Base-by-base conservation (phyloP, 2,329 filamentous ascomycete genomes). In the Sporothrix humicola region DNA sequence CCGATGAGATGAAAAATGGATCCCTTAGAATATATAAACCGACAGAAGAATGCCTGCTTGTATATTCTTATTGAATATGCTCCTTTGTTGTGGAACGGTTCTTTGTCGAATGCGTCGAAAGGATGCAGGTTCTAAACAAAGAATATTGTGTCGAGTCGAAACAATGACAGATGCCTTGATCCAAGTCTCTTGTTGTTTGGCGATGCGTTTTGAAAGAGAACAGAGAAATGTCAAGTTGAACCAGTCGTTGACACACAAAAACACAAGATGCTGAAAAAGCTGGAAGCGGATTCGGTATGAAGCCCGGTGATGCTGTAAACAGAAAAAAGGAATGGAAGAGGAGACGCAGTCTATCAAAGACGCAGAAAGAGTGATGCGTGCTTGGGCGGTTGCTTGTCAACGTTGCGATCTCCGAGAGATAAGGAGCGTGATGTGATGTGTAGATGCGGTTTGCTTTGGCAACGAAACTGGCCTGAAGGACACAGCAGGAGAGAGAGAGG, bases 341-440 rank as follows among this genome's bases (percentile, higher is more conserved):
- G 54, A 77, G 70, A 78, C 77, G 82, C 82, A 75, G 82, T 86
- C 85, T 87, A 78, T 87, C 85, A 86, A 87, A 87, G 85, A 87
- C 83, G 82, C 84, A 80, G 79, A 82, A 82, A 76, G 80, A 80
- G 80, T 83, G 81, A 82, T 82, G 80, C 79, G 79, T 78, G 72
- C 75, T 77, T 78, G 76, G 77, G 46, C 31, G 2, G 48, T 69
- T 75, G 72, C 73, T 76, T 77, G 75, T 77, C 75, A 68, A 76
- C 74, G 76, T 59, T 56, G 63, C 31, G 58, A 46, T 72, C 70
- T 74, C 63, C 65, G 46, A 72, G 68, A 72, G 66, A 75, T 42
- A 76, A 73, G 75, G 77, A 77, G 58, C 52, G 70, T 74, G 71
- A 6, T 9, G 42, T 50, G 65, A 7, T 69, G 66, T 68, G 50